Percentiles rank a stretch among this genome's conserved stretches.
phyloP scores from a whole-genome alignment of 768 basidiomycete species.

The Mycena albidolilacea region DNA sequence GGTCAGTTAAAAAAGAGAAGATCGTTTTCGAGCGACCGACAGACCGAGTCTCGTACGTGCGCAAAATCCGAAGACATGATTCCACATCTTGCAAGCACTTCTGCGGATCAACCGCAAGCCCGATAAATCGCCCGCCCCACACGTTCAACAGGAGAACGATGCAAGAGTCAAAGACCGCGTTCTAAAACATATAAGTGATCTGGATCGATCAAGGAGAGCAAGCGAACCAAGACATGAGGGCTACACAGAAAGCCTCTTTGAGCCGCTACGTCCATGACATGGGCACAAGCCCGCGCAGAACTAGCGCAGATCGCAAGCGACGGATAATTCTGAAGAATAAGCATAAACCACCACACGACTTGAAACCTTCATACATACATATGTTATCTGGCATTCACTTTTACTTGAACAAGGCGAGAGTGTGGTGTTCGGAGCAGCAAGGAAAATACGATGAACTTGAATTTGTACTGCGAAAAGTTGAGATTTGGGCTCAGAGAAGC shows the following conservation, averaged over 20 bases:
- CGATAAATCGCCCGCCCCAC: constrained; percentile 34
- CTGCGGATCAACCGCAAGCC: constrained; percentile 25
- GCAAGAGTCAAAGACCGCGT: constrained; percentile 27
- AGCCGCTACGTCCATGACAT: constrained; percentile 65
- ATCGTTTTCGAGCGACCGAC: background rate
- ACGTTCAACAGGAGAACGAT: constrained; percentile 27
- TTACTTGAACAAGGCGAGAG: no score
- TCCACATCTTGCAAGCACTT: constrained; percentile 39
- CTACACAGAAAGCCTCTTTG: constrained; percentile 25
- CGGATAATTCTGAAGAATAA: constrained; percentile 54
- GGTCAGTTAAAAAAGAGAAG: background rate
- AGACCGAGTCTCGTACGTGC: constrained; percentile 30
- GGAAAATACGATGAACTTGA: constrained; percentile 77
- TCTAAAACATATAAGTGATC: background rate
- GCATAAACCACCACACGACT: background rate
- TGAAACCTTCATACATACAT: constrained; percentile 10
- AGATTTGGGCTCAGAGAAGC: background rate
- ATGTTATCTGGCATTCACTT: no score
- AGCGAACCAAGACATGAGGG: constrained; percentile 32
- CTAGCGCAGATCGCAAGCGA: constrained; percentile 82
- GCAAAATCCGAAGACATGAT: constrained; percentile 30
- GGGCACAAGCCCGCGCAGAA: constrained; percentile 75
- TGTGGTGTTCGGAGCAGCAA: constrained; percentile 58
- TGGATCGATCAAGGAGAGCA: background rate
- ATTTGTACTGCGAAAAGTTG: constrained; percentile 59